These are phyloP conservation scores for Lactarius deliciosus DNA, from an alignment of 768 basidiomycete genomes.

Conservation along the genomic window DNA sequence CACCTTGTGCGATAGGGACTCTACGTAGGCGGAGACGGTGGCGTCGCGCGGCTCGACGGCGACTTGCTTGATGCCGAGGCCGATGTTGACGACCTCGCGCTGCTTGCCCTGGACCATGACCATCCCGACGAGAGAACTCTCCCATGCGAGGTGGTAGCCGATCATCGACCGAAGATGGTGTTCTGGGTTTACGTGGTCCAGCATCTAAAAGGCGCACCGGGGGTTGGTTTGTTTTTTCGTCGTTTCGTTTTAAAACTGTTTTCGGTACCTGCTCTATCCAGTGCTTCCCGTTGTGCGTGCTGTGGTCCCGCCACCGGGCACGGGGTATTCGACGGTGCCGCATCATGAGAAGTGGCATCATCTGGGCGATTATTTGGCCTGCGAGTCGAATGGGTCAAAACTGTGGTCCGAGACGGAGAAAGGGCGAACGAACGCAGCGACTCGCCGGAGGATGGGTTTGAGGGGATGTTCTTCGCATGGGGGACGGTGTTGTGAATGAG, in stretches of 20 bases:
- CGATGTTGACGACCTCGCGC: conserved; percentile 76
- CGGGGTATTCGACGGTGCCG: conserved; percentile 76
- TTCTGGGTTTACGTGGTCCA: conserved; percentile 49
- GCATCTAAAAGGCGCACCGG: conserved; percentile 37
- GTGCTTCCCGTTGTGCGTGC: conserved; percentile 63
- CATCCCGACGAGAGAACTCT: conserved; percentile 76
- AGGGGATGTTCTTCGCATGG: conserved; percentile 48
- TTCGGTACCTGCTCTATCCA: conserved; percentile 73
- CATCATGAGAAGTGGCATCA: conserved; percentile 85
- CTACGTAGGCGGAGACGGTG: conserved; percentile 60
- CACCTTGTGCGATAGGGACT: conserved; percentile 76
- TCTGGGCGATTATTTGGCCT: conserved; percentile 72
- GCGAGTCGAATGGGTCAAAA: conserved; percentile 23
- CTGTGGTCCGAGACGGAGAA: conserved; percentile 10
- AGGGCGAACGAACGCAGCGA: conserved; percentile 57
- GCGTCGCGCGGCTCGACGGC: conserved; percentile 60
- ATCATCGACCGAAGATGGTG: conserved; percentile 68
- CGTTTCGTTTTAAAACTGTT: background rate
- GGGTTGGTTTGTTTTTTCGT: no score
- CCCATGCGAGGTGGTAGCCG: conserved; percentile 71
- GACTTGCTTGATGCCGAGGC: conserved; percentile 73
- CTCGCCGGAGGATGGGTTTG: conserved; percentile 59
- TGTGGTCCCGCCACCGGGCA: conserved; percentile 67
- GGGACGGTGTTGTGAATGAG: conserved; percentile 61
- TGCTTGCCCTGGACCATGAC: conserved; percentile 79